Percentiles rank a stretch among this genome's conserved stretches.
These are phyloP conservation scores for Colletotrichum echinochloae DNA, from an alignment of 2,329 filamentous ascomycete species.

Conservation along the genomic window DNA sequence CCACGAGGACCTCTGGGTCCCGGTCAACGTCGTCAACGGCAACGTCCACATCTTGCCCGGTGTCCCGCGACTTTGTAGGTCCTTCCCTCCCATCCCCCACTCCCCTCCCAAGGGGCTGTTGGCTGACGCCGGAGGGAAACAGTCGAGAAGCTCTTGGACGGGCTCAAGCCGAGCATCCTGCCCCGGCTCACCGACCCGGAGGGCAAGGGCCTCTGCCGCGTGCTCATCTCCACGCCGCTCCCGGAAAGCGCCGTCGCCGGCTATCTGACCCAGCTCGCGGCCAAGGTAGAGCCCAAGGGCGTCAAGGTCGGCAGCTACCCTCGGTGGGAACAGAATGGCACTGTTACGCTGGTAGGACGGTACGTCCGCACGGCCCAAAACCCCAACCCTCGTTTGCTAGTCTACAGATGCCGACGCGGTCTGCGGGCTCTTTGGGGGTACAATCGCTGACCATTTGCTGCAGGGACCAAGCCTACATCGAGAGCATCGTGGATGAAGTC, in stretches of 20 bases:
- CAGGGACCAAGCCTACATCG: conserved; percentile 80
- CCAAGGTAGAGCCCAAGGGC: conserved; percentile 77
- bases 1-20: conserved; percentile 88
- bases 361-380: conserved; percentile 48
- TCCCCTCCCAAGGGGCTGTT: not conserved
- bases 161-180: conserved; percentile 77
- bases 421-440: not conserved
- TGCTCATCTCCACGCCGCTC: conserved; percentile 88
- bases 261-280: conserved; percentile 84
- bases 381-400: not conserved
- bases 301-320: conserved; percentile 98
- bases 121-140: conserved; percentile 16
- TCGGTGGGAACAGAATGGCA: conserved; percentile 91
- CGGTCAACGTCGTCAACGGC: conserved; percentile 87
- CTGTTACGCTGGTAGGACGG: conserved; percentile 85
- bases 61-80: conserved; percentile 81
- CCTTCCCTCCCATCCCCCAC: not conserved
- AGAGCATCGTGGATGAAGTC: conserved; percentile 83
- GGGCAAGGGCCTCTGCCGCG: conserved; percentile 81
- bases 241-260: conserved; percentile 86
- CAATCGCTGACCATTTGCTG: conserved; percentile 43
- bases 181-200: conserved; percentile 82
- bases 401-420: not conserved
- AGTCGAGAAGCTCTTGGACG: conserved; percentile 82
- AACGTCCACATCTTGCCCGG: conserved; percentile 95